Conservation (phyloP, 1,139 yeast genomes). For the Taiozyma sp. region DNA sequence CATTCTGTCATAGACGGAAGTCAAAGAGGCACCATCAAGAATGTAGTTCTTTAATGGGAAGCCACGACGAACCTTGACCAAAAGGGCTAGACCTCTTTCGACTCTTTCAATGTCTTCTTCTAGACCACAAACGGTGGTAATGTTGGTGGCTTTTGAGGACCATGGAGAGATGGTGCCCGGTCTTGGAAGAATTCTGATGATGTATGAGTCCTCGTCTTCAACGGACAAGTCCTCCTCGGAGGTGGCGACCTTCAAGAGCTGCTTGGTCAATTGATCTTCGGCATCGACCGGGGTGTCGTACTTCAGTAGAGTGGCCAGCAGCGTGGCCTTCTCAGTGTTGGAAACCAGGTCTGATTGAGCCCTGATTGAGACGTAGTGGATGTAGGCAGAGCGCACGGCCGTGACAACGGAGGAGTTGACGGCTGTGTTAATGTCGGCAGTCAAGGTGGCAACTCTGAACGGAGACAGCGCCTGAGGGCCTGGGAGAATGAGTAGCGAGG, state of each 20-base stretch:
- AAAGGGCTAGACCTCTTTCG: constrained; percentile 82
- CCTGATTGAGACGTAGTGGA: constrained; percentile 74
- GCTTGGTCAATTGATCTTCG: constrained; percentile 42
- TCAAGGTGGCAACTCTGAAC: constrained; percentile 74
- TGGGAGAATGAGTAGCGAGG: constrained; percentile 58
- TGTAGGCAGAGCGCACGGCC: constrained; percentile 67
- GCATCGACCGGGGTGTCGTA: constrained; percentile 69
- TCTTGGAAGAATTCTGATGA: constrained; percentile 83
- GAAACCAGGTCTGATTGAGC: constrained; percentile 28
- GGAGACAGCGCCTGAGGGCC: constrained; percentile 91
- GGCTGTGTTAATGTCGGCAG: constrained; percentile 66
- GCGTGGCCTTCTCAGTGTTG: constrained; percentile 35
- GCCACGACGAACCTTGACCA: constrained; percentile 65
- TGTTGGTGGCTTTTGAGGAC: constrained; percentile 98
- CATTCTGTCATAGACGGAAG: constrained; percentile 90
- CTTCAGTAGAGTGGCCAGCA: constrained; percentile 61
- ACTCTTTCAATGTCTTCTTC: constrained; percentile 67
- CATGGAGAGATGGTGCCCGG: constrained; percentile 97
- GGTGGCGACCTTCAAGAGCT: constrained; percentile 41
- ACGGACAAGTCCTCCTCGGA: constrained; percentile 22
- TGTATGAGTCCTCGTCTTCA: constrained; percentile 48
- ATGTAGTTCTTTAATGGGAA: constrained; percentile 57
- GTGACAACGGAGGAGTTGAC: constrained; percentile 60
- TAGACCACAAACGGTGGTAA: constrained; percentile 84
- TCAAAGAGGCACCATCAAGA: constrained; percentile 46